Percentiles rank a stretch among this genome's conserved stretches.
Conservation (phyloP, 352 stramenopile genomes). For the Globisporangium echinulatum region DNA sequence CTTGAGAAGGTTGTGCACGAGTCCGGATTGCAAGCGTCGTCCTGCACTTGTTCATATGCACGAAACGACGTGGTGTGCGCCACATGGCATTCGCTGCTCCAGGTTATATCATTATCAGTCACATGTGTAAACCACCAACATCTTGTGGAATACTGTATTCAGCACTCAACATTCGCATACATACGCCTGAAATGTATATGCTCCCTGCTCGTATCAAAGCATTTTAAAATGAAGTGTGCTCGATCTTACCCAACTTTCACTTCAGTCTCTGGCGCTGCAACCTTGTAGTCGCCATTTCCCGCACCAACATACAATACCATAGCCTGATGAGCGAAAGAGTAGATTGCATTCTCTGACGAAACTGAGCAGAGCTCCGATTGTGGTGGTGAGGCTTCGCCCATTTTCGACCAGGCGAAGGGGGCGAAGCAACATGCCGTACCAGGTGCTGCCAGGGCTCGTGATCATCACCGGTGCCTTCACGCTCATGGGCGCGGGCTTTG, state of each 20-base stretch:
- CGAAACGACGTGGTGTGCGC: neutral
- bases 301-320: neutral
- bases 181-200: too few species aligned
- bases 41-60: neutral
- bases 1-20: too few species aligned
- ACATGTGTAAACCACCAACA: neutral
- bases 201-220: neutral
- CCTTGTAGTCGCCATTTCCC: neutral
- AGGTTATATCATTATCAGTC: neutral
- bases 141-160: too few species aligned
- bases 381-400: constrained; percentile 12
- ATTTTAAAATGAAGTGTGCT: neutral
- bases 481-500: constrained; percentile 67
- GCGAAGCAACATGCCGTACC: constrained; percentile 67
- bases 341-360: neutral
- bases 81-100: neutral
- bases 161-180: too few species aligned
- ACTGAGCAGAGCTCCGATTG: neutral
- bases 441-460: constrained; percentile 73
- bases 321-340: neutral
- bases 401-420: constrained; percentile 2
- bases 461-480: constrained; percentile 75
- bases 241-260: neutral
- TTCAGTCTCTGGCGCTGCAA: neutral
- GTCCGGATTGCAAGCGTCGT: too few species aligned